Evolutionary conservation across 140 eudicot species (phyloP).

Genomic region (Bidens hawaiensis): DNA sequence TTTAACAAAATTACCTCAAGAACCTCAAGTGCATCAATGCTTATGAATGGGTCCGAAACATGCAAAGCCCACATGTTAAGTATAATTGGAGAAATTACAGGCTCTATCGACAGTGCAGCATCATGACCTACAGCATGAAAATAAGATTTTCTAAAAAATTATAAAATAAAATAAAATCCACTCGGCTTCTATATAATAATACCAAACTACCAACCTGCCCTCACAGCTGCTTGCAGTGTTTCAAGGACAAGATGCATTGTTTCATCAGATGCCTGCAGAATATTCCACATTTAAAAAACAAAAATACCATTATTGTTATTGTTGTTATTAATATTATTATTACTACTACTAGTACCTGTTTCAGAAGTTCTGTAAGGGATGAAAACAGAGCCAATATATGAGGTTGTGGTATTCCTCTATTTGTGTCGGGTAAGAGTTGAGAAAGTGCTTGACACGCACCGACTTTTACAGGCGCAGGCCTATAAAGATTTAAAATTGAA

Average conservation of each 20-base stretch:
- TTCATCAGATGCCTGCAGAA: constrained; percentile 84
- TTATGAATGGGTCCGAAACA: constrained; percentile 89
- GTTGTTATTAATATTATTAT: constrained; percentile 7
- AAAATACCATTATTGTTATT: too few species aligned
- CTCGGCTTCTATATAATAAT: neutral
- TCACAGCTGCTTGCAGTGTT: constrained; percentile 80
- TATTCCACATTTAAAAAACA: constrained; percentile 13
- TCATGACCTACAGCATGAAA: constrained; percentile 57
- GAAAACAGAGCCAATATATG: constrained; percentile 65
- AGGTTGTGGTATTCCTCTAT: constrained; percentile 57
- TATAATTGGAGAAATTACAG: constrained; percentile 77
- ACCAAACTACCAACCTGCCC: constrained; percentile 52
- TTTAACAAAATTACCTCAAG: constrained; percentile 60
- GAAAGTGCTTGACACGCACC: constrained; percentile 94
- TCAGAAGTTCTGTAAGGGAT: constrained; percentile 86
- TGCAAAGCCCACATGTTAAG: constrained; percentile 91
- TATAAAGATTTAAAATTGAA: constrained; percentile 2
- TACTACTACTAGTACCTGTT: constrained; percentile 70
- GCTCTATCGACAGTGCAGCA: constrained; percentile 68
- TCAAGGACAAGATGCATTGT: constrained; percentile 97
- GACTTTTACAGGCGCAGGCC: constrained; percentile 91
- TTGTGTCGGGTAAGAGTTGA: constrained; percentile 73
- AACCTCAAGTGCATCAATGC: constrained; percentile 95
- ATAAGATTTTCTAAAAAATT: neutral
- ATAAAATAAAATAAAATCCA: neutral